A percentile compares a stretch with the other conserved stretches of the same genome.
Evolutionary conservation across 2,329 filamentous ascomycete genomes (phyloP).

Genomic region (Coniochaeta pulveracea): DNA sequence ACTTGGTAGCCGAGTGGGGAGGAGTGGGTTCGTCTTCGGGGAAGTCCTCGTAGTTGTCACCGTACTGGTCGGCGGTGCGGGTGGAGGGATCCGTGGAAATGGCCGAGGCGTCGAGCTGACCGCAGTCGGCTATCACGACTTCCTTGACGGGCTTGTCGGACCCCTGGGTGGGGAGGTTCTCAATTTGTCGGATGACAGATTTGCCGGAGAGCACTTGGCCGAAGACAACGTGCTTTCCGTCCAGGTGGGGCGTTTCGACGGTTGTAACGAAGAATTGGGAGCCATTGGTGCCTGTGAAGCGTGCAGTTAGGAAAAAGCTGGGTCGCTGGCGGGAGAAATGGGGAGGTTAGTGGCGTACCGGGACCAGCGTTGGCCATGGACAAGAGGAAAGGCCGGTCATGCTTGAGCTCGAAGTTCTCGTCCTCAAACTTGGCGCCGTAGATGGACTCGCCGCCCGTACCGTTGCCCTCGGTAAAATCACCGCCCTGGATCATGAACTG

Average conservation of each 20-base stretch:
- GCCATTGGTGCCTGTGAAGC: constrained; percentile 72
- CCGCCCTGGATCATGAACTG: constrained; percentile 98
- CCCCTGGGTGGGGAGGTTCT: constrained; percentile 64
- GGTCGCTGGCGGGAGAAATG: constrained; percentile 5
- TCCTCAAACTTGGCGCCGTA: constrained; percentile 97
- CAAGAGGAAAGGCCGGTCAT: constrained; percentile 84
- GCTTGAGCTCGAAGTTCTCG: constrained; percentile 88
- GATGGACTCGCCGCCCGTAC: constrained; percentile 92
- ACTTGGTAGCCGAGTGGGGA: constrained; percentile 53
- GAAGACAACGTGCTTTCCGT: constrained; percentile 95
- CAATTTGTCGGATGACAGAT: constrained; percentile 78
- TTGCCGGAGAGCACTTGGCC: constrained; percentile 91
- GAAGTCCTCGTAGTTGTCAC: constrained; percentile 91
- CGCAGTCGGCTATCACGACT: constrained; percentile 70
- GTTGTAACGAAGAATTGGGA: constrained; percentile 98
- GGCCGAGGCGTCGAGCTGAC: constrained; percentile 65
- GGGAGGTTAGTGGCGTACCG: constrained; percentile 38
- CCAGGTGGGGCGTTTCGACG: constrained; percentile 85
- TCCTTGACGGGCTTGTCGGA: constrained; percentile 70
- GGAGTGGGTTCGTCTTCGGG: constrained; percentile 64
- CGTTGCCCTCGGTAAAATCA: constrained; percentile 91
- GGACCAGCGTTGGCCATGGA: constrained; percentile 98
- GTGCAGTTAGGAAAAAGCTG: too few species aligned
- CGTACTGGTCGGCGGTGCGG: constrained; percentile 66
- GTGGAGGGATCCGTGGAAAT: constrained; percentile 50